These are phyloP conservation scores for Adansonia madagascariensis DNA, from an alignment of 441 rosid genomes.

Conservation along the genomic window DNA sequence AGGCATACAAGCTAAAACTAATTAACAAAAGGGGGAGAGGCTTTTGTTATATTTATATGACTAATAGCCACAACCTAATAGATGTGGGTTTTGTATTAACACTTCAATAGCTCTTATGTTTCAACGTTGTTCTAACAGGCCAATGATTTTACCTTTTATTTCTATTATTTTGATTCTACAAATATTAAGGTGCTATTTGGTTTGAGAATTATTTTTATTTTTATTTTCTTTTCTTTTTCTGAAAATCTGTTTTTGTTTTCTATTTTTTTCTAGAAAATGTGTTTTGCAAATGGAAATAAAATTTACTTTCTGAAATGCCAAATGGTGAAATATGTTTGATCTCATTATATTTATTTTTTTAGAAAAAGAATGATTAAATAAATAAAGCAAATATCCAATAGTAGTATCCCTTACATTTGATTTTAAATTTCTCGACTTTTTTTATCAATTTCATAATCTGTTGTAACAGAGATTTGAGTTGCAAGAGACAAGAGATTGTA, in stretches of 20 bases:
- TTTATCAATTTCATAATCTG: no score
- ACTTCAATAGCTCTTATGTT: not conserved
- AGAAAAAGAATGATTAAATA: not conserved
- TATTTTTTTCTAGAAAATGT: not conserved
- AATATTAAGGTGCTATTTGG: not conserved
- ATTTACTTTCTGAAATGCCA: not conserved
- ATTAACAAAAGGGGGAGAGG: not conserved
- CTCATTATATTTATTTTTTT: not conserved
- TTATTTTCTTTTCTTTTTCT: not conserved
- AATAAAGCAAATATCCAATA: not conserved
- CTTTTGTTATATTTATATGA: slow-evolving; percentile 7
- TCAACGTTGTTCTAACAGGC: not conserved
- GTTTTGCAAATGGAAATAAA: not conserved
- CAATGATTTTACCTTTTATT: not conserved
- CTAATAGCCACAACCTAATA: not conserved
- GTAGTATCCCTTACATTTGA: not conserved
- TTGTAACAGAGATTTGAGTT: no score
- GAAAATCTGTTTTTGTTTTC: not conserved
- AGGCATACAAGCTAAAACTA: not conserved
- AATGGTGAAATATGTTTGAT: not conserved
- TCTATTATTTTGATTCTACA: not conserved
- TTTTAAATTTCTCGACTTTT: no score
- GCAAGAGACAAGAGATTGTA: no score
- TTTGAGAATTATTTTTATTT: not conserved
- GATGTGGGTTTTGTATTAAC: not conserved